These are phyloP conservation scores for Microdochium trichocladiopsis DNA, from an alignment of 2,329 filamentous ascomycete species.

Conservation along the genomic window DNA sequence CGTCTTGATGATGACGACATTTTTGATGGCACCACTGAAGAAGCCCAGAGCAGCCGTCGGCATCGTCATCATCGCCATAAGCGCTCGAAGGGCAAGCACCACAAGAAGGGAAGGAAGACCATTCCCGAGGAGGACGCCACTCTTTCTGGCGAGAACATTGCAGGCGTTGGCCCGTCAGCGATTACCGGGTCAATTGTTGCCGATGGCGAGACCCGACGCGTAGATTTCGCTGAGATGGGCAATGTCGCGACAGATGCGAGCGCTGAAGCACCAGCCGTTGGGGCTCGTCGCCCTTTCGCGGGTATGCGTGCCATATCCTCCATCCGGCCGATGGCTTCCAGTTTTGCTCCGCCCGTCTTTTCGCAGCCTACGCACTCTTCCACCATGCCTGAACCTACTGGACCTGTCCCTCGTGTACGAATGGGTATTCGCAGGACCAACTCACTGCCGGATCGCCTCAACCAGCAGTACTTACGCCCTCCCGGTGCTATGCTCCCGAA, in stretches of 20 bases:
- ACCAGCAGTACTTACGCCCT: conserved; percentile 34
- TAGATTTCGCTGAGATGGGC: conserved; percentile 38
- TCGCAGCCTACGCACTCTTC: conserved; percentile 31
- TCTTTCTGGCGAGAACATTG: conserved; percentile 21
- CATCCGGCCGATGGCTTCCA: conserved; percentile 54
- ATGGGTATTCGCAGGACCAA: conserved; percentile 66
- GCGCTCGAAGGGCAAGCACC: conserved; percentile 37
- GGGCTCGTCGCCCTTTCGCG: conserved; percentile 44
- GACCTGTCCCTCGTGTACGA: conserved; percentile 48
- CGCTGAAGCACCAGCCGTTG: conserved; percentile 6
- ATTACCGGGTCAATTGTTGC: conserved; percentile 5
- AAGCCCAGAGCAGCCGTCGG: conserved; percentile 15
- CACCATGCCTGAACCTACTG: conserved; percentile 20
- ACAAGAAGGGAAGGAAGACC: conserved; percentile 20
- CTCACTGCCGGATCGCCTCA: conserved; percentile 65
- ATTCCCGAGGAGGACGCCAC: conserved; percentile 16
- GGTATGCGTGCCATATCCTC: conserved; percentile 50
- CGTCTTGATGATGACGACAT: not conserved
- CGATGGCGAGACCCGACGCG: conserved; percentile 41
- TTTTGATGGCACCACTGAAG: not conserved
- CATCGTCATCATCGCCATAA: conserved; percentile 28
- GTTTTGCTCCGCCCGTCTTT: conserved; percentile 67
- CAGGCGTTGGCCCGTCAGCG: conserved; percentile 13
- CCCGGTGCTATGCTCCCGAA: conserved; percentile 44
- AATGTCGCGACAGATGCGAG: conserved; percentile 14